A percentile compares a stretch with the other conserved stretches of the same genome.
Conservation (phyloP, 2,329 filamentous ascomycete genomes). For the Paraphoma chrysanthemicola region DNA sequence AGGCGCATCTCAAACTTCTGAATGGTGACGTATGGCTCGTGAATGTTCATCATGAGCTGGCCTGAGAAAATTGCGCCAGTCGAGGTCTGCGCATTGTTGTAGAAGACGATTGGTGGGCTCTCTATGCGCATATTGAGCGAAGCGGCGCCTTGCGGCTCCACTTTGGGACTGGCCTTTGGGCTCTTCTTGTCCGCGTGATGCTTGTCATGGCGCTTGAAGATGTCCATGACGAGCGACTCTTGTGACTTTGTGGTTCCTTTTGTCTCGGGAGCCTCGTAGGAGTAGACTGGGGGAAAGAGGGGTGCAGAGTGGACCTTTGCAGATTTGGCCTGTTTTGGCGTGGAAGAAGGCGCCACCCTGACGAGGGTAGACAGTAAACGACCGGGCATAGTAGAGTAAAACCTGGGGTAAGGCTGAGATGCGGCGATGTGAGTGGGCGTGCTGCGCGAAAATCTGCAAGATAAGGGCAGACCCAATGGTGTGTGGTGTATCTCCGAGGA, state of each 20-base stretch:
- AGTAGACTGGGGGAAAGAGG: slow-evolving; percentile 45
- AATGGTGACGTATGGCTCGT: slow-evolving; percentile 69
- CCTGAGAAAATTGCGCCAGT: slow-evolving; percentile 87
- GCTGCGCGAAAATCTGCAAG: slow-evolving; percentile 15
- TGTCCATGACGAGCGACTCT: slow-evolving; percentile 48
- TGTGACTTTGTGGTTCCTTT: slow-evolving; percentile 38
- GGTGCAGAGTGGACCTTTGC: slow-evolving; percentile 28
- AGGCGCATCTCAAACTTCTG: slow-evolving; percentile 77
- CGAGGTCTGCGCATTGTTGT: slow-evolving; percentile 76
- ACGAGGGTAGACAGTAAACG: slow-evolving; percentile 43
- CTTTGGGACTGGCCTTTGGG: slow-evolving; percentile 41
- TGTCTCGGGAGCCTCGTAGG: slow-evolving; percentile 37
- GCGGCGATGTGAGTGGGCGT: slow-evolving; percentile 19
- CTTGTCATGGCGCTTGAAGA: slow-evolving; percentile 47
- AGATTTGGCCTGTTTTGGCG: slow-evolving; percentile 33
- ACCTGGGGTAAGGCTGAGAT: slow-evolving; percentile 38
- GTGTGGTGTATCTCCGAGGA: slow-evolving; percentile 15
- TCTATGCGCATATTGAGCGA: slow-evolving; percentile 73
- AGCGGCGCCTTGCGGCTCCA: slow-evolving; percentile 52
- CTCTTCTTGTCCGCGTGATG: slow-evolving; percentile 42
- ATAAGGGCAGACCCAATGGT: slow-evolving; percentile 27
- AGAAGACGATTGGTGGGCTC: slow-evolving; percentile 85
- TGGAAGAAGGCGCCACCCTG: slow-evolving; percentile 41
- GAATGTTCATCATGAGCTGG: slow-evolving; percentile 76
- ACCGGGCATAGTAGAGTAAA: slow-evolving; percentile 43